These are phyloP conservation scores for Salix exigua DNA, from an alignment of 345 rosid species.

Conservation along the genomic window DNA sequence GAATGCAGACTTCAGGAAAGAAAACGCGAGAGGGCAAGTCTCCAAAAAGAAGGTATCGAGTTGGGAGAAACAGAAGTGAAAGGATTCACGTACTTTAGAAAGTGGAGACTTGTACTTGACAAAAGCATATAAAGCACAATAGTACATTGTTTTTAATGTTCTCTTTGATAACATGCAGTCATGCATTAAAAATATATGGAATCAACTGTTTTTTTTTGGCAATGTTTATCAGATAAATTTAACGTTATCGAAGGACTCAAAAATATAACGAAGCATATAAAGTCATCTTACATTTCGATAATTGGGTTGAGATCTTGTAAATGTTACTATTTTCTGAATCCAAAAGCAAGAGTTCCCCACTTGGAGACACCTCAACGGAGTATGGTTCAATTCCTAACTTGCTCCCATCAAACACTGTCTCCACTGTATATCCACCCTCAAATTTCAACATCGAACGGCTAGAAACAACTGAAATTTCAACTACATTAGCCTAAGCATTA, in stretches of 20 bases:
- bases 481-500: conserved; percentile 8
- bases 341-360: conserved; percentile 28
- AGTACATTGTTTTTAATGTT: background rate
- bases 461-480: conserved; percentile 14
- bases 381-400: conserved; percentile 29
- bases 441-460: conserved; percentile 34
- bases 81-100: conserved; percentile 28
- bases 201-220: background rate
- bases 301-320: conserved; percentile 28
- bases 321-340: conserved; percentile 33
- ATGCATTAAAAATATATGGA: conserved; percentile 5
- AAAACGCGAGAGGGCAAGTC: conserved; percentile 20
- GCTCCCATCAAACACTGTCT: conserved; percentile 36
- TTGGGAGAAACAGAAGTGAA: conserved; percentile 15
- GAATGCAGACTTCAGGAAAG: conserved; percentile 11
- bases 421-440: conserved; percentile 31
- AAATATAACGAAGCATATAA: background rate
- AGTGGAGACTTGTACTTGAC: conserved; percentile 44
- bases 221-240: background rate
- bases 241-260: background rate
- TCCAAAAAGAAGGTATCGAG: conserved; percentile 22
- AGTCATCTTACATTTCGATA: conserved; percentile 26
- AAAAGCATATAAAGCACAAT: conserved; percentile 29
- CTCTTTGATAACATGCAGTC: background rate
- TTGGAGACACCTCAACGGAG: conserved; percentile 18